These are phyloP conservation scores for Huntiella omanensis DNA, from an alignment of 2,329 filamentous ascomycete species.

Conservation along the genomic window DNA sequence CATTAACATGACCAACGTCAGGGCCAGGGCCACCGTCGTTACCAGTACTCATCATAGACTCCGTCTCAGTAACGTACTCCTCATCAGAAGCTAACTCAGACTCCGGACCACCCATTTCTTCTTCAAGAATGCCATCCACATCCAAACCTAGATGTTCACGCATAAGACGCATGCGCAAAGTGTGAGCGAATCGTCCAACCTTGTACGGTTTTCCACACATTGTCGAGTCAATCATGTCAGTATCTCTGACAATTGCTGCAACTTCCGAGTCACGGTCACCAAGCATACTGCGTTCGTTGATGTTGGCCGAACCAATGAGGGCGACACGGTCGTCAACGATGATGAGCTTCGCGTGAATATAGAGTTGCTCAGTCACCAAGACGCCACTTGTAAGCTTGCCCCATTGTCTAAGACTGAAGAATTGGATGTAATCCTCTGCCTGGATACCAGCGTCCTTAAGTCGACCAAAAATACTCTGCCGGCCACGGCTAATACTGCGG, in stretches of 20 bases:
- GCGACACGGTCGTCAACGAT: constrained; percentile 85
- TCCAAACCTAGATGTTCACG: constrained; percentile 91
- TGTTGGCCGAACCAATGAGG: constrained; percentile 93
- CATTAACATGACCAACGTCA: constrained; percentile 25
- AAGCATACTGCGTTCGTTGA: constrained; percentile 93
- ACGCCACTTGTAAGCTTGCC: constrained; percentile 72
- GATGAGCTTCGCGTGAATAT: constrained; percentile 96
- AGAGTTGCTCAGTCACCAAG: constrained; percentile 85
- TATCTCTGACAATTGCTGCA: constrained; percentile 77
- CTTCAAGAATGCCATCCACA: constrained; percentile 74
- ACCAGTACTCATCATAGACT: constrained; percentile 11
- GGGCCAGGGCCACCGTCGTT: constrained; percentile 13
- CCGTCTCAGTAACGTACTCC: constrained; percentile 35
- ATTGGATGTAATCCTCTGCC: constrained; percentile 86
- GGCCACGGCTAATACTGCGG: constrained; percentile 83
- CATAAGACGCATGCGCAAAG: constrained; percentile 83
- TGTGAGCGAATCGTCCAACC: constrained; percentile 84
- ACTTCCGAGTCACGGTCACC: constrained; percentile 83
- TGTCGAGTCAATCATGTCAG: constrained; percentile 75
- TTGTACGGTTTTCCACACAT: constrained; percentile 84
- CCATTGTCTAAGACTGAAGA: constrained; percentile 85
- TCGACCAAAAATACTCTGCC: constrained; percentile 78
- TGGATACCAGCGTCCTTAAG: constrained; percentile 65
- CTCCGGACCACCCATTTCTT: constrained; percentile 50
- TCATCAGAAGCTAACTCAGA: constrained; percentile 29